Evolutionary conservation across 495 filamentous ascomycete species (phyloP).

Genomic region (Tuber indicum): DNA sequence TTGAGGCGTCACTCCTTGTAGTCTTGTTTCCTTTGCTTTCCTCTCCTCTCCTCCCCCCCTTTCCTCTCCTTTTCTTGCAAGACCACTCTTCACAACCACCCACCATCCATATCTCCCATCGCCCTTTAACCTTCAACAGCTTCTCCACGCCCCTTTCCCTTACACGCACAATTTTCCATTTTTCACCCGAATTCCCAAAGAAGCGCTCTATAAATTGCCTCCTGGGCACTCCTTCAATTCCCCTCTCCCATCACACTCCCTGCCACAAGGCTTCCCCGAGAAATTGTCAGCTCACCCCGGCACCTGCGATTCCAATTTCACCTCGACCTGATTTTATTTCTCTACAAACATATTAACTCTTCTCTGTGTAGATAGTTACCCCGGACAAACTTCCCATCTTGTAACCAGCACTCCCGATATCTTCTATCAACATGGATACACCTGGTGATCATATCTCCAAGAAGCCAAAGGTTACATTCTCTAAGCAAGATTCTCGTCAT

Average conservation of each 20-base stretch:
- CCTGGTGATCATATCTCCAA: background rate
- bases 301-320: background rate
- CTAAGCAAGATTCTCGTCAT: slow-evolving; percentile 31
- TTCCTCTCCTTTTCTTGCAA: background rate
- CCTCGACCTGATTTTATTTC: background rate
- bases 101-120: background rate
- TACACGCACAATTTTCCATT: background rate
- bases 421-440: background rate
- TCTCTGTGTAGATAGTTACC: background rate
- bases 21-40: background rate
- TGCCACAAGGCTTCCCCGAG: background rate
- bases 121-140: background rate
- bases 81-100: background rate
- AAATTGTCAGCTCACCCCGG: background rate
- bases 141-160: background rate
- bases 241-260: background rate
- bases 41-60: background rate
- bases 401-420: too few relatives aligned
- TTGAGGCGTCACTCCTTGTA: background rate
- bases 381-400: background rate
- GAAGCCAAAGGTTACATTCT: slow-evolving; percentile 14
- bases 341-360: background rate
- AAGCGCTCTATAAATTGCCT: background rate
- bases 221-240: background rate
- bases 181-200: background rate